Evolutionary conservation across 2,329 filamentous ascomycete genomes (phyloP).

Genomic region (Verticillium nonalfalfae): DNA sequence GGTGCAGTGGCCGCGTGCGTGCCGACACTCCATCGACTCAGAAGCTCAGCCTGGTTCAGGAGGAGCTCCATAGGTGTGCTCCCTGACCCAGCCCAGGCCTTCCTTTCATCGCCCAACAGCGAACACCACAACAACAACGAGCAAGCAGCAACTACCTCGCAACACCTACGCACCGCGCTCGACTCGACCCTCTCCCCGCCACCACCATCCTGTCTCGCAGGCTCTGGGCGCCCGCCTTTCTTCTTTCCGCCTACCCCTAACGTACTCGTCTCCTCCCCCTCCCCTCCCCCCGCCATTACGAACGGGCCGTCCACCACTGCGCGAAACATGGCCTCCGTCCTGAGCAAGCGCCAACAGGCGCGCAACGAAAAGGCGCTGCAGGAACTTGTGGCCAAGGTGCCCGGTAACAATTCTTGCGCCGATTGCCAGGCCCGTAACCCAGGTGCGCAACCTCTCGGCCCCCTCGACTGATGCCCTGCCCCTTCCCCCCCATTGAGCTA

Average conservation of each 20-base stretch:
- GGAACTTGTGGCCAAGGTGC: slow-evolving; percentile 74
- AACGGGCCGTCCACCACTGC: not conserved
- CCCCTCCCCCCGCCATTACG: not conserved
- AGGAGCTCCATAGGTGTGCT: not conserved
- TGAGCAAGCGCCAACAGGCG: slow-evolving; percentile 96
- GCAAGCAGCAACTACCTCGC: not conserved
- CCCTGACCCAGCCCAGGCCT: not conserved
- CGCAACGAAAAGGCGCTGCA: slow-evolving; percentile 91
- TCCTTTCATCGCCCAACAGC: not conserved
- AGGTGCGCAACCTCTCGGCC: slow-evolving; percentile 43
- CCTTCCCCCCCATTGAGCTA: not conserved
- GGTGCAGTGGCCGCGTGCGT: not conserved
- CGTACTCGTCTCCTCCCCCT: not conserved
- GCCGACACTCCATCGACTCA: not conserved
- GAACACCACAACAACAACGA: not conserved
- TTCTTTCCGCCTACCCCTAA: slow-evolving; percentile 2
- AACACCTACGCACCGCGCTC: not conserved
- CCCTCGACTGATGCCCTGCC: not conserved
- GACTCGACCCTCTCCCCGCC: not conserved
- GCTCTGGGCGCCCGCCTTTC: not conserved
- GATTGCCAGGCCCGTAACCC: slow-evolving; percentile 91
- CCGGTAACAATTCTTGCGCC: slow-evolving; percentile 89
- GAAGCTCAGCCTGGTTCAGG: not conserved
- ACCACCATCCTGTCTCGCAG: not conserved
- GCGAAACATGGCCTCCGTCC: slow-evolving; percentile 57